phyloP scores from a whole-genome alignment of 2,329 filamentous ascomycete species.

The Beauveria sp. region DNA sequence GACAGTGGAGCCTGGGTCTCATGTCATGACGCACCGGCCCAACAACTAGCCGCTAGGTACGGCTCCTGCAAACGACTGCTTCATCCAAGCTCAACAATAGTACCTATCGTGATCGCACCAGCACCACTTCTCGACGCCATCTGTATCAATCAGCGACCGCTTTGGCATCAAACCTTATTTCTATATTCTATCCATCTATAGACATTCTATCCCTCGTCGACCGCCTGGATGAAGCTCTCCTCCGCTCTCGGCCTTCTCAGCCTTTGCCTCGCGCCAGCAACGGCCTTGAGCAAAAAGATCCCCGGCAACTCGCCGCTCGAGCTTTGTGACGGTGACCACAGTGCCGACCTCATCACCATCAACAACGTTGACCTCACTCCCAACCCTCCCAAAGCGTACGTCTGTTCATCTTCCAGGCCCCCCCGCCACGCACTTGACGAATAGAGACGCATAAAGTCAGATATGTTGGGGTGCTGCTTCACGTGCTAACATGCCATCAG shows the following conservation, averaged over 20 bases:
- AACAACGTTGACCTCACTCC: constrained; percentile 72
- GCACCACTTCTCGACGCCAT: neutral
- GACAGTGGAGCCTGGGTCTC: constrained; percentile 23
- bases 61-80: neutral
- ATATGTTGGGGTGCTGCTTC: neutral
- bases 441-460: neutral
- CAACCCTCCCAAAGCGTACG: constrained; percentile 83
- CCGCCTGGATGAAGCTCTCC: constrained; percentile 27
- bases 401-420: constrained; percentile 17
- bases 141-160: neutral
- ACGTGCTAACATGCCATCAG: constrained; percentile 36
- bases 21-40: constrained; percentile 32
- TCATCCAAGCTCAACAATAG: neutral
- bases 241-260: constrained; percentile 39
- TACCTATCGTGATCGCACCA: neutral
- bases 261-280: constrained; percentile 37
- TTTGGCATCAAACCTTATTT: neutral
- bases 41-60: constrained; percentile 6
- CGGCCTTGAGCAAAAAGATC: constrained; percentile 51
- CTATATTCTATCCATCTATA: neutral
- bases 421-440: neutral
- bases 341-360: constrained; percentile 65
- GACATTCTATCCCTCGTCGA: neutral
- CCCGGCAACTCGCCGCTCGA: constrained; percentile 79
- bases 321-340: constrained; percentile 63